Percentiles rank a stretch among this genome's conserved stretches.
phyloP scores from a whole-genome alignment of 805 yeast genomes.

The Clavispora santaluciae region DNA sequence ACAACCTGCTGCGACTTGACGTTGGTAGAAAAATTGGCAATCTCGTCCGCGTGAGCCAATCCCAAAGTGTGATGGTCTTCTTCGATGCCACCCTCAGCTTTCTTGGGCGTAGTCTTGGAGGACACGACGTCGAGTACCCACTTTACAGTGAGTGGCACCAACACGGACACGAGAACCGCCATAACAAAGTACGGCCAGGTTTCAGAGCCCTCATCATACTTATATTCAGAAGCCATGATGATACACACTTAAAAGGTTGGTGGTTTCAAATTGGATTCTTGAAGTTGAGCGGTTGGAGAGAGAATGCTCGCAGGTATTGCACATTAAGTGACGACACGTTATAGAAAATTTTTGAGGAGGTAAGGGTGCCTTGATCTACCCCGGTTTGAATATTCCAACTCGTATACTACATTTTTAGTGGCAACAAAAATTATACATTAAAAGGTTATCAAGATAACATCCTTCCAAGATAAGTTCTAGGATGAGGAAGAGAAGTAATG shows the following conservation, averaged over 20 bases:
- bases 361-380: no score
- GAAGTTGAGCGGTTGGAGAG: background rate
- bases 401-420: background rate
- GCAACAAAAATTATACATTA: background rate
- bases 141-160: slow-evolving; percentile 57
- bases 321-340: slow-evolving; percentile 5
- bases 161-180: slow-evolving; percentile 62
- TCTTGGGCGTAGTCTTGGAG: slow-evolving; percentile 16
- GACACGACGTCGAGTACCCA: slow-evolving; percentile 21
- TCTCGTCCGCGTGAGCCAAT: slow-evolving; percentile 20
- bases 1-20: slow-evolving; percentile 30
- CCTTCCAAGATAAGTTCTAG: background rate
- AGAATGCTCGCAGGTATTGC: background rate
- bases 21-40: slow-evolving; percentile 23
- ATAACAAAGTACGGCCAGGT: slow-evolving; percentile 90
- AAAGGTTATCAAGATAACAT: background rate
- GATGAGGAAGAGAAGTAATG: background rate
- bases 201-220: slow-evolving; percentile 83
- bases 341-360: slow-evolving; percentile 1
- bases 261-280: background rate
- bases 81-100: slow-evolving; percentile 27
- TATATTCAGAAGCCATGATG: slow-evolving; percentile 48
- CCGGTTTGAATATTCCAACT: no score
- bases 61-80: slow-evolving; percentile 29
- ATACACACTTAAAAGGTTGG: background rate